phyloP scores from a whole-genome alignment of 2,329 filamentous ascomycete species.

The Elsinoe fawcettii region DNA sequence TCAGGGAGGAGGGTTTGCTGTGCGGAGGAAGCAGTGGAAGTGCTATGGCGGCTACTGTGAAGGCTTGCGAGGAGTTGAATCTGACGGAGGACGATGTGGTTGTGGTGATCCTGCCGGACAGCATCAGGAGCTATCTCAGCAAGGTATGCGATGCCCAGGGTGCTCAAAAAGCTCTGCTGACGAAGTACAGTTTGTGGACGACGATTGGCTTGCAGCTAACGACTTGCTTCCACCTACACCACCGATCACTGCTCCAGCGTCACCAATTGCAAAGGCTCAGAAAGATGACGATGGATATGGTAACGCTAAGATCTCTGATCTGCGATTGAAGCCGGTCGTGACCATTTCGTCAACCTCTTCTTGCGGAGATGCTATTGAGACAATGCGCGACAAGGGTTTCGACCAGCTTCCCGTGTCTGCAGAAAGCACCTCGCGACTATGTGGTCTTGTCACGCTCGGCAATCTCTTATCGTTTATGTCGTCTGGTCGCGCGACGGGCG shows the following conservation, averaged over 20 bases:
- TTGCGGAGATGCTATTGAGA: conserved; percentile 86
- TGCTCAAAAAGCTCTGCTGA: background rate
- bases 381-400: conserved; percentile 96
- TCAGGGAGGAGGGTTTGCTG: conserved; percentile 86
- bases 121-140: conserved; percentile 92
- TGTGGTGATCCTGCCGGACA: conserved; percentile 87
- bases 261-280: conserved; percentile 24
- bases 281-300: conserved; percentile 59
- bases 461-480: conserved; percentile 90
- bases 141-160: conserved; percentile 47
- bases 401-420: conserved; percentile 86
- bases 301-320: conserved; percentile 68
- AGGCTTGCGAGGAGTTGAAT: conserved; percentile 67
- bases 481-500: conserved; percentile 65
- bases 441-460: conserved; percentile 87
- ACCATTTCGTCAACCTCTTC: conserved; percentile 64
- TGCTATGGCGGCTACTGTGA: conserved; percentile 73
- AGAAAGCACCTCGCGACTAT: conserved; percentile 58
- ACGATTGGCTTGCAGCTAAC: conserved; percentile 97
- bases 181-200: conserved; percentile 67
- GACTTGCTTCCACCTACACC: conserved; percentile 66
- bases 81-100: conserved; percentile 77
- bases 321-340: conserved; percentile 88
- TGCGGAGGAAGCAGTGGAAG: conserved; percentile 92
- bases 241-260: conserved; percentile 34